Evolutionary conservation across 805 yeast genomes (phyloP).

Genomic region (Yarrowia sp.): DNA sequence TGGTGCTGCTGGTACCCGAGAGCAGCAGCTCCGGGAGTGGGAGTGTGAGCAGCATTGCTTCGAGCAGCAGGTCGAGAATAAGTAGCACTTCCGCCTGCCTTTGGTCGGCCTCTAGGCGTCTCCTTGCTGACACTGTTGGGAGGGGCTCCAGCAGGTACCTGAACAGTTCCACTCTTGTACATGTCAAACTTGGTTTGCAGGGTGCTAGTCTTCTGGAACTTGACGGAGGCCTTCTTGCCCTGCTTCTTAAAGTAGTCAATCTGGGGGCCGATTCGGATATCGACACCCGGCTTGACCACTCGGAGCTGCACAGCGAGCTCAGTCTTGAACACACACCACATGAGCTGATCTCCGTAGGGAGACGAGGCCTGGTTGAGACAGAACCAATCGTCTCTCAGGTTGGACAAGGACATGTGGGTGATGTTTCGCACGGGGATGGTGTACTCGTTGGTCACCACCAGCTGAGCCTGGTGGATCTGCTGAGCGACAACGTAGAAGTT

Average conservation of each 20-base stretch:
- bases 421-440: slow-evolving; percentile 59
- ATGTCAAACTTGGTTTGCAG: slow-evolving; percentile 66
- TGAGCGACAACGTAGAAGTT: slow-evolving; percentile 71
- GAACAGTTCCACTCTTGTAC: slow-evolving; percentile 86
- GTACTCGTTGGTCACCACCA: slow-evolving; percentile 59
- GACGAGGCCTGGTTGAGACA: slow-evolving; percentile 59
- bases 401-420: slow-evolving; percentile 62
- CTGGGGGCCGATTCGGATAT: slow-evolving; percentile 64
- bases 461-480: slow-evolving; percentile 58
- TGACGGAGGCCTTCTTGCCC: slow-evolving; percentile 69
- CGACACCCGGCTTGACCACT: slow-evolving; percentile 54
- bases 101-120: slow-evolving; percentile 48
- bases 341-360: slow-evolving; percentile 68
- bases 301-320: slow-evolving; percentile 77
- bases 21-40: slow-evolving; percentile 16
- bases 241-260: slow-evolving; percentile 88
- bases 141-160: slow-evolving; percentile 75
- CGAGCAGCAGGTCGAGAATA: slow-evolving; percentile 28
- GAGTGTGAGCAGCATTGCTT: slow-evolving; percentile 28
- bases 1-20: slow-evolving; percentile 17
- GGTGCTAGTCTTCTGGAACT: slow-evolving; percentile 57
- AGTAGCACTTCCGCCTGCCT: slow-evolving; percentile 26
- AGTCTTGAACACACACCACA: slow-evolving; percentile 82
- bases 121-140: slow-evolving; percentile 65
- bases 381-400: slow-evolving; percentile 88